Base-by-base conservation (phyloP, 2,329 filamentous ascomycete species). In the Diaporthe aspalathi region DNA sequence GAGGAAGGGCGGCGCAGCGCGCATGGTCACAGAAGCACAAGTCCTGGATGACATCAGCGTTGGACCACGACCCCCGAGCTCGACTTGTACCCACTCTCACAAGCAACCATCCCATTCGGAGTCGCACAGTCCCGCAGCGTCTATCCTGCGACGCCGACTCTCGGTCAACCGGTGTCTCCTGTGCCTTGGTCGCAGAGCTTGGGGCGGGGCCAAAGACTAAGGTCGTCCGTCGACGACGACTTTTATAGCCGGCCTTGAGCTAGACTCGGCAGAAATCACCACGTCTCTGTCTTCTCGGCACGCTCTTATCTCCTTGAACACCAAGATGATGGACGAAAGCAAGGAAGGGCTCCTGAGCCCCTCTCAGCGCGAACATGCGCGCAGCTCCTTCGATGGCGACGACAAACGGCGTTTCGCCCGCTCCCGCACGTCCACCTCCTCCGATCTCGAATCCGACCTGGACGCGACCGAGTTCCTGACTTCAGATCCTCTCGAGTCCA, bases 381-480 rank as follows among this genome's bases (percentile, higher is more conserved):
- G 52, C 66, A 27, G 52, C 27, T 68, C 49, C 32, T 67, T 67
- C 38, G 38, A 68, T 14, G 40, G 53, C 20, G 40, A 32, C 27
- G 43, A 68, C 62, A 54, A 57, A 27, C 43, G 40, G 7, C 29
- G 24, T 22, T 63, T 54, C 47, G 22, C 57, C 1, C 53, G 49
- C 27, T 62, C 66, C 54, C n/a, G 72, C 63, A 52, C n/a, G 20
- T 57, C 63, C 50, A 12, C 68, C 68, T 77, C 74, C 47, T 73
- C 74, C 63, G 74, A 75, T 22, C 53, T 70, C 63, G 79, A 81
- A n/a, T 76, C 76, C 35, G 77, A 79, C 71, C 67, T 78, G 69
- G 80, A 81, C 53, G 74, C 76, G 52, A 79, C 78, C 75, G 79
- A 80, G 43, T 79, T 77, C 67, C 74, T 80, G 53, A 70, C 60